These are phyloP conservation scores for Dendrostoma leiphaemia DNA, from an alignment of 2,329 filamentous ascomycete genomes.

Conservation along the genomic window DNA sequence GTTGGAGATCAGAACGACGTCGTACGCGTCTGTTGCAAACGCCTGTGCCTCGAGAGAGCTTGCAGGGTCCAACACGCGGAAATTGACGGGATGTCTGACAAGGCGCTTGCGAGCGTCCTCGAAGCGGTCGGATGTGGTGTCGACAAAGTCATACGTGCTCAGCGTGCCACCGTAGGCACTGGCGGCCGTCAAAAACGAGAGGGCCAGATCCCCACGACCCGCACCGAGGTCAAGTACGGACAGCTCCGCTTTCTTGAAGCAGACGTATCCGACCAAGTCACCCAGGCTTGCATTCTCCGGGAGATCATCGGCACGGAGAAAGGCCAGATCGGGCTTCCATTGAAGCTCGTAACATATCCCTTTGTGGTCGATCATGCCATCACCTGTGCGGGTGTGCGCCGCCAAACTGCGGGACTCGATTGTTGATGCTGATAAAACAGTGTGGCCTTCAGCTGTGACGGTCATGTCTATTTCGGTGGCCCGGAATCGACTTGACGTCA, in stretches of 20 bases:
- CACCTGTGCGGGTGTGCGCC: too few species aligned
- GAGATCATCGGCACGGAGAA: too few species aligned
- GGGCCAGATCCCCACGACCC: background rate
- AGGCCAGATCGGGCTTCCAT: too few species aligned
- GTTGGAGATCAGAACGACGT: background rate
- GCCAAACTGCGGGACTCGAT: too few species aligned
- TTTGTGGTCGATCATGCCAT: too few species aligned
- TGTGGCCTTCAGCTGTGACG: background rate
- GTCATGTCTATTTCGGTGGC: background rate
- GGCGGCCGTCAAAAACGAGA: background rate
- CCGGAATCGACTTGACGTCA: background rate
- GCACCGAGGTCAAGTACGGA: too few species aligned
- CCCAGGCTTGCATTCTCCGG: too few species aligned
- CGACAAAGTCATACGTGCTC: constrained; percentile 1
- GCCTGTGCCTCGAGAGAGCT: too few species aligned
- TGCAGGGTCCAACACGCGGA: background rate
- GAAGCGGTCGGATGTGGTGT: background rate
- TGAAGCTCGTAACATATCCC: too few species aligned
- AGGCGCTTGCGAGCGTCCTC: constrained; percentile 1
- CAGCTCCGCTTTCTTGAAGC: too few species aligned
- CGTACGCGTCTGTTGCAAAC: background rate
- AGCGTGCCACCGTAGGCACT: background rate
- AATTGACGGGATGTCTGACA: background rate
- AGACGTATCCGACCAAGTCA: too few species aligned
- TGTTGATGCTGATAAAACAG: background rate